Percentiles rank a stretch among this genome's conserved stretches.
Conservation (phyloP, 2,329 filamentous ascomycete genomes). For the Plectosphaerella cucumerina region DNA sequence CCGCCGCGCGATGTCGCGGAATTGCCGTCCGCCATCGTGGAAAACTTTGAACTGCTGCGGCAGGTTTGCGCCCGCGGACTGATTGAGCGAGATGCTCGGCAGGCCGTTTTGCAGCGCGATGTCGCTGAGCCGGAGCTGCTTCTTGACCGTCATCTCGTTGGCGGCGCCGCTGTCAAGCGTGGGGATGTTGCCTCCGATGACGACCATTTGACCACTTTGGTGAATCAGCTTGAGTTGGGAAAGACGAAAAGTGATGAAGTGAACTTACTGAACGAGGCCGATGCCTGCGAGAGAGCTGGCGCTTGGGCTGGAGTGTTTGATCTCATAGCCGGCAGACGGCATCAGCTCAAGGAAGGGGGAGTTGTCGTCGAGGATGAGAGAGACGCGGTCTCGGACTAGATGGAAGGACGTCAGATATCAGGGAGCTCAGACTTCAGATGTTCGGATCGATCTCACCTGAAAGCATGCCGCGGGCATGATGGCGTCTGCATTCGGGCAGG, state of each 20-base stretch:
- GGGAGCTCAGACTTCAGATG: no score
- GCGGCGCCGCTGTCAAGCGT: constrained; percentile 3
- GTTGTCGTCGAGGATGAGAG: constrained; percentile 3
- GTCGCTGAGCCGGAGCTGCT: neutral
- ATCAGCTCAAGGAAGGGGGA: constrained; percentile 5
- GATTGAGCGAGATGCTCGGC: constrained; percentile 4
- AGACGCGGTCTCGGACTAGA: constrained; percentile 1
- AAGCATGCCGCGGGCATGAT: constrained; percentile 5
- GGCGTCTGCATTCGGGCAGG: neutral
- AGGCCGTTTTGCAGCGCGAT: constrained; percentile 3
- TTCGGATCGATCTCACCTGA: neutral
- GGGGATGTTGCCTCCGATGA: constrained; percentile 5
- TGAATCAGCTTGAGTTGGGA: neutral
- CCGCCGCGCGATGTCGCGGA: constrained; percentile 5
- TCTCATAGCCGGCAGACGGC: constrained; percentile 1
- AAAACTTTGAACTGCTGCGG: constrained; percentile 4
- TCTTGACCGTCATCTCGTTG: constrained; percentile 5
- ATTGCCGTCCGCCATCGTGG: constrained; percentile 1
- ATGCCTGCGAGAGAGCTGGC: constrained; percentile 3
- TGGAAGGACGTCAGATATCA: neutral
- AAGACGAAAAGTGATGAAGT: neutral
- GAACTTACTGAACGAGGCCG: constrained; percentile 3
- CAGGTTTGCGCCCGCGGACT: constrained; percentile 4
- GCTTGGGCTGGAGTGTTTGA: constrained; percentile 5
- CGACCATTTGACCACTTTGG: constrained; percentile 1